Base-by-base conservation (phyloP, 2,329 filamentous ascomycete genomes). In the Cladosporium sp. region DNA sequence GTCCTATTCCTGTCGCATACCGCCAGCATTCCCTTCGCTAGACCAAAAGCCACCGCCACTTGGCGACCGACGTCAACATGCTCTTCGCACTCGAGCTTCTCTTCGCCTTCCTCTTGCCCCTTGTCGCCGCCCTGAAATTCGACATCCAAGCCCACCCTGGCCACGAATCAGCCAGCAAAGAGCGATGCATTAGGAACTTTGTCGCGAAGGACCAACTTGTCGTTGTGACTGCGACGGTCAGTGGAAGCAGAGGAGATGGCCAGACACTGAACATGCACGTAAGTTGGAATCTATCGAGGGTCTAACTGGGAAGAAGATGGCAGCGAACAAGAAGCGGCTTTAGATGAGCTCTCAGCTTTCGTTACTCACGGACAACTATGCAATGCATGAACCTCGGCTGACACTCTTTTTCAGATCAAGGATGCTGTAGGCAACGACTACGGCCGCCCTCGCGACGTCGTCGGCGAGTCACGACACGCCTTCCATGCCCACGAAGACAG, bases 381-480 rank as follows among this genome's bases (percentile, higher is more conserved):
- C 25, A 25, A 25, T 25, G 6, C 25, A 25, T n/a, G n/a, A n/a
- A n/a, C n/a, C n/a, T n/a, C n/a, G n/a, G 39, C 59, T 61, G 25
- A 59, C 55, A 55, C 34, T 25, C 5, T 56, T 6, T 20, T 60
- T 49, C 73, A 97, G 93, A 96, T 99, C 77, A 89, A 88, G 75
- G 94, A 99, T 78, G 88, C 92, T 15, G 85, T 96, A 68, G 93
- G 92, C 72, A 99, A 99, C 78, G 92, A 97, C 76, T 97, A 97
- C 77, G 92, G 90, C 72, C 85, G 86, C 62, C 91, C 94, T 55
- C 93, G 89, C 77, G 92, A 99, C 71, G 86, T 97, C 61, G 89
- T 87, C 15, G 94, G 94, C 75, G 92, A 97, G 79, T 89, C 90
- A 75, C 86, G 93, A 73, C 92, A 92, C 74, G 90, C 93, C 52